phyloP scores from a whole-genome alignment of 192 early-diverging fungal genomes.

The Coemansia umbellata region DNA sequence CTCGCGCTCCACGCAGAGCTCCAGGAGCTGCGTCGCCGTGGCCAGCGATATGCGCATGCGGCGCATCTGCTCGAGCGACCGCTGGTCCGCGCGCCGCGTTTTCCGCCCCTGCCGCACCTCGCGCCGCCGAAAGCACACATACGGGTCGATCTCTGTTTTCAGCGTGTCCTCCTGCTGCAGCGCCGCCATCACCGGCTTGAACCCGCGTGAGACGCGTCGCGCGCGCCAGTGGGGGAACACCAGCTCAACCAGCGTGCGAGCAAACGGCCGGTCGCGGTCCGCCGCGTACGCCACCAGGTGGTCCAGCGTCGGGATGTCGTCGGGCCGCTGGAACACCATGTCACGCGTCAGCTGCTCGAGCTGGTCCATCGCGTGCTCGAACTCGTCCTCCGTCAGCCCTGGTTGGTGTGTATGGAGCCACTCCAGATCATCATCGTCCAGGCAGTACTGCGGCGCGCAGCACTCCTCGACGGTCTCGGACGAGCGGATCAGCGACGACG shows the following conservation, averaged over 20 bases:
- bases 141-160: conserved; percentile 81
- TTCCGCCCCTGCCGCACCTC: conserved; percentile 87
- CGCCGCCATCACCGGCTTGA: conserved; percentile 25
- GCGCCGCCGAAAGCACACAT: conserved; percentile 94
- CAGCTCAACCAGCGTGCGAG: background rate
- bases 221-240: conserved; percentile 43
- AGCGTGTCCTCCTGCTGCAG: conserved; percentile 61
- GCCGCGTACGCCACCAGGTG: conserved; percentile 31
- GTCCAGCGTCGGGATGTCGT: conserved; percentile 40
- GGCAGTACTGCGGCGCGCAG: conserved; percentile 81
- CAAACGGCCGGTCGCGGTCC: conserved; percentile 32
- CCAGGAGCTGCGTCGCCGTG: conserved; percentile 68
- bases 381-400: conserved; percentile 62
- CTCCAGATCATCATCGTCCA: conserved; percentile 80
- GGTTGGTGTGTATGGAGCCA: conserved; percentile 56
- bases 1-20: conserved; percentile 78
- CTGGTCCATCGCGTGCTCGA: conserved; percentile 76
- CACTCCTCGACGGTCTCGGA: conserved; percentile 84
- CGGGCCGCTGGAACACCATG: conserved; percentile 42
- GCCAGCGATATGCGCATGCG: conserved; percentile 79
- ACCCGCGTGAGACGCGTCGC: conserved; percentile 16
- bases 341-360: conserved; percentile 72
- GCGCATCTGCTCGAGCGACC: conserved; percentile 80
- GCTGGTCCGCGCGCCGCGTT: conserved; percentile 78
- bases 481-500: conserved; percentile 79